A percentile compares a stretch with the other conserved stretches of the same genome.
These are phyloP conservation scores for Tricholoma hemisulphureum DNA, from an alignment of 768 basidiomycete species.

Conservation along the genomic window DNA sequence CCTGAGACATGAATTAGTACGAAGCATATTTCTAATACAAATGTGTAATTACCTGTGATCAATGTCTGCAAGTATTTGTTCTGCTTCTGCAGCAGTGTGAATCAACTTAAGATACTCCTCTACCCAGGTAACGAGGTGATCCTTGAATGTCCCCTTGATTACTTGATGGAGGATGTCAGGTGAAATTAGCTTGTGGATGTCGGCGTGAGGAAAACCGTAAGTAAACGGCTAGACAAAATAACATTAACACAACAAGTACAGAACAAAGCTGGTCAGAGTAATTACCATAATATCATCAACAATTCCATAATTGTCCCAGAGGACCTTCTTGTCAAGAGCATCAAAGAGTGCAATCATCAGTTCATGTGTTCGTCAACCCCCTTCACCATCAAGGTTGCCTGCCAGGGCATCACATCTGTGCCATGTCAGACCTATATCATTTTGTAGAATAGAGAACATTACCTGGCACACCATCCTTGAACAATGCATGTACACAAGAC, in stretches of 20 bases:
- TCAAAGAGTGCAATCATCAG: slow-evolving; percentile 21
- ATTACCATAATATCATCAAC: slow-evolving; percentile 30
- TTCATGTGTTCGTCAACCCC: slow-evolving; percentile 11
- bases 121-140: background rate
- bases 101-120: background rate
- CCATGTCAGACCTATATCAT: background rate
- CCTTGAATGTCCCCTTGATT: background rate
- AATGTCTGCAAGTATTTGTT: background rate
- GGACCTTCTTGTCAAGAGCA: slow-evolving; percentile 11
- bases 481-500: background rate
- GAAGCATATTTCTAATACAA: background rate
- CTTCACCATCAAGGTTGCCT: slow-evolving; percentile 24
- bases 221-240: slow-evolving; percentile 4
- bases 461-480: background rate
- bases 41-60: background rate
- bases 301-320: slow-evolving; percentile 36
- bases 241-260: background rate
- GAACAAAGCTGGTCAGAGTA: slow-evolving; percentile 9
- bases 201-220: background rate
- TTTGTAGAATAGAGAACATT: background rate
- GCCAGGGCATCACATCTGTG: slow-evolving; percentile 23
- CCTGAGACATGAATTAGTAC: background rate
- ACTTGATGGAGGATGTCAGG: too few species aligned
- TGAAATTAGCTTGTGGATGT: too few species aligned
- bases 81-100: background rate